Evolutionary conservation across 345 rosid genomes (phyloP).

Genomic region (Eucalyptus tenuipes): DNA sequence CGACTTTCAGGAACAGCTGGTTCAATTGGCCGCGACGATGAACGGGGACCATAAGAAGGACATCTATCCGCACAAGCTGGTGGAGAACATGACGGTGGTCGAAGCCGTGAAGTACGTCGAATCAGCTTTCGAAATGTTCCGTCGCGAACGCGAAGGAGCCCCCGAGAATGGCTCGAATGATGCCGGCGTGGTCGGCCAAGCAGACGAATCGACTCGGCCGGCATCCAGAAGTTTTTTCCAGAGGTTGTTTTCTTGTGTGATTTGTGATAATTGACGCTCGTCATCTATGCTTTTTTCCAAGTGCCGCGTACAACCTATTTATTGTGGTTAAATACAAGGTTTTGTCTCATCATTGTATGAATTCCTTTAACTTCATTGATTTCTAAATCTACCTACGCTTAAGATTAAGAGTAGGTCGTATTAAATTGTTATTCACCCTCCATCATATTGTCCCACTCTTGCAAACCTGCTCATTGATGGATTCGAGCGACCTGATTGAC

Average conservation of each 20-base stretch:
- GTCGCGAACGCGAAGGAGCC: constrained; percentile 17
- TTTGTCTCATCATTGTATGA: neutral
- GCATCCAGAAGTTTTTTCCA: neutral
- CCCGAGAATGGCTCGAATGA: constrained; percentile 23
- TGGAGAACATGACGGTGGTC: constrained; percentile 44
- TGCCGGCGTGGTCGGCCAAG: neutral
- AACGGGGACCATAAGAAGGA: constrained; percentile 49
- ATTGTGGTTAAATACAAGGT: neutral
- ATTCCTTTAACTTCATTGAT: neutral
- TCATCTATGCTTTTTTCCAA: neutral
- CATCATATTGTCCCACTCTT: neutral
- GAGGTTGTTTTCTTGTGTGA: constrained; percentile 25
- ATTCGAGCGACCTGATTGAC: no score
- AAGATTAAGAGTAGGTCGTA: neutral
- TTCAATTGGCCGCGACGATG: constrained; percentile 44
- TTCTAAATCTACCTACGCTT: neutral
- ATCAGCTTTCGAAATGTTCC: constrained; percentile 24
- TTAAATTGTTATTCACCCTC: neutral
- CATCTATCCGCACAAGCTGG: constrained; percentile 25
- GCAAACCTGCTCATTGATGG: neutral
- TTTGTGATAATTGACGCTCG: constrained; percentile 16
- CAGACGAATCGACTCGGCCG: neutral
- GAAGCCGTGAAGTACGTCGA: constrained; percentile 38
- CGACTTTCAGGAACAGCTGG: constrained; percentile 61
- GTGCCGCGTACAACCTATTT: neutral